Evolutionary conservation across 1,284 basidiomycete genomes (phyloP), one percentile per base, ranked within the genome.

Genomic region (Cutaneotrichosporon mucoides): DNA sequence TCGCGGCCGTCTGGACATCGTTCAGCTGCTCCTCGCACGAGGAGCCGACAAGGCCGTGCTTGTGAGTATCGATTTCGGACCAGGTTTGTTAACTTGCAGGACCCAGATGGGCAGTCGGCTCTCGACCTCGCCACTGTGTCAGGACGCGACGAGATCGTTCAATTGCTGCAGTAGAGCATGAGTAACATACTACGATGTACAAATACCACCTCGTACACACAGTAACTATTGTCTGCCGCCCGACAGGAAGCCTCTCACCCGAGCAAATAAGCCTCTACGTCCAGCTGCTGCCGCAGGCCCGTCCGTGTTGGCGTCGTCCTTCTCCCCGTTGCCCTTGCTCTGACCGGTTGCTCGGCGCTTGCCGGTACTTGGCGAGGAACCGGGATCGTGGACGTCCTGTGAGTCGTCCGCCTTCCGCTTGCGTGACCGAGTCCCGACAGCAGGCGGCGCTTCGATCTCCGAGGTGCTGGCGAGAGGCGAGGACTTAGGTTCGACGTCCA

Each of bases 1-100:
- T 71, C 81, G 92, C 72, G 92, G 91, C 0, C 82, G 86, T 65
- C 55, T 79, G 4, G 78, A 80, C 0, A 78, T 84, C 0, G 88
- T 88, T 4, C 76, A 82, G 64, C 57, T 85, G 3, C 75, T 95
- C 35, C 72, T 93, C n/a, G 68, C 77, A 9, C 80, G 80, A 45
- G 89, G 89, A 0, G 90, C 87, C 5, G 84, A 91, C 68, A 72
- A 69, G 46, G 73, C 72, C 33, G 75, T 88, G n/a, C 70, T 90
- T 87, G 91, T 73, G 41, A 59, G 67, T 10, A 24, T 24, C 24
- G 24, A 24, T 6, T 50, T 10, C 11, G 1, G 5, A 12, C 3
- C 13, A 35, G 12, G 41, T 44, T 33, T 35, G 13, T 11, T 49
- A n/a, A 42, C 35, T 1, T 5, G 3, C 43, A 75, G 73, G 75